Evolutionary conservation across 352 stramenopile genomes (phyloP).

Genomic region (Globisporangium cylindrosporum): DNA sequence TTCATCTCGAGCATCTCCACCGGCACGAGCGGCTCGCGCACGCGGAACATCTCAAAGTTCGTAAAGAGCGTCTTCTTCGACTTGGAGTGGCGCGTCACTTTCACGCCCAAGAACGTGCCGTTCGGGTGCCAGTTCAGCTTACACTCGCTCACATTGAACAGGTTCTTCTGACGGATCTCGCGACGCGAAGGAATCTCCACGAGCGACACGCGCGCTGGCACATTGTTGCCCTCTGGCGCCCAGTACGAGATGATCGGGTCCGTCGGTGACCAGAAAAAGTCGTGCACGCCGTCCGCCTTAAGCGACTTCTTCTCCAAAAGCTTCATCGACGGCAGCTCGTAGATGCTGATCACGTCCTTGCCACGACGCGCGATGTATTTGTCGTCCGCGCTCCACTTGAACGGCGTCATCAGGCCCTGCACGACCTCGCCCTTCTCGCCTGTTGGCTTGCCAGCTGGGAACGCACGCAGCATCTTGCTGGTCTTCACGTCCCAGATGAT

Average conservation of each 20-base stretch:
- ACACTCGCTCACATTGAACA: constrained; percentile 96
- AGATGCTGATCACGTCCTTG: constrained; percentile 92
- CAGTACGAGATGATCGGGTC: constrained; percentile 96
- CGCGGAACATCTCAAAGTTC: constrained; percentile 98
- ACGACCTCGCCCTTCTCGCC: constrained; percentile 72
- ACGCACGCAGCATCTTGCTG: constrained; percentile 81
- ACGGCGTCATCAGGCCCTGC: constrained; percentile 77
- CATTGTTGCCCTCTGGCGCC: constrained; percentile 93
- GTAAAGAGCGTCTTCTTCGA: constrained; percentile 99
- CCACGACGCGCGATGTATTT: constrained; percentile 94
- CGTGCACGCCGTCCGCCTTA: constrained; percentile 91
- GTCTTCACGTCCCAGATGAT: constrained; percentile 97
- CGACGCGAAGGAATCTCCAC: constrained; percentile 94
- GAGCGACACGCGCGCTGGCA: constrained; percentile 95
- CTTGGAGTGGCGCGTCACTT: constrained; percentile 88
- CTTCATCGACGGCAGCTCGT: constrained; percentile 96
- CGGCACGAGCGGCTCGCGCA: constrained; percentile 93
- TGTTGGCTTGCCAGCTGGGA: constrained; percentile 77
- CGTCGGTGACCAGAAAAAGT: constrained; percentile 98
- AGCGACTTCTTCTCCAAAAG: constrained; percentile 98
- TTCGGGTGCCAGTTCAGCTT: constrained; percentile 96
- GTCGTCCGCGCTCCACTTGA: constrained; percentile 97
- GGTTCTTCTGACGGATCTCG: constrained; percentile 97
- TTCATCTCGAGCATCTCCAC: constrained; percentile 99
- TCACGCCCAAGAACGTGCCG: constrained; percentile 92